Base-by-base conservation (phyloP, 768 basidiomycete species). In the Podaxis sp. region DNA sequence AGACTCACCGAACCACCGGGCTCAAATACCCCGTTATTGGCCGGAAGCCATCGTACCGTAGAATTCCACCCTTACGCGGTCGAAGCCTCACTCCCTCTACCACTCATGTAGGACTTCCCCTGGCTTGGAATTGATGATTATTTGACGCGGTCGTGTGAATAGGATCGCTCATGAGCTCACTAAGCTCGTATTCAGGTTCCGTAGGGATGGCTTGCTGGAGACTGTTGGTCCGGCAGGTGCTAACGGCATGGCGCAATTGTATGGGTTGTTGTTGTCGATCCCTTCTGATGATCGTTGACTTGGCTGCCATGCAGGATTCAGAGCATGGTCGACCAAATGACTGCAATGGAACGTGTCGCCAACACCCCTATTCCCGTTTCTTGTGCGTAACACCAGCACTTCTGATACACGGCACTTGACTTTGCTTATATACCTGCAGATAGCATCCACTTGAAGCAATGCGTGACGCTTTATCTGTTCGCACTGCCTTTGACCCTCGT, bases 361-460 rank as follows among this genome's bases (percentile, higher is more conserved):
- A 94, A 91, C 72, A 93, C 93, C 9, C 90, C 90, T 0, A 91
- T 94, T 55, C 93, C 91, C 19, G 75, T 84, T 43, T 88, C 88
- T 41, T 93, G 88, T 90, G 64, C 40, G 86, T 73, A 33, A 50
- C 33, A 33, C 57, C 40, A 29, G 55, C 24, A 50, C 8, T 5
- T 24, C 22, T 22, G 7, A 27, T 2, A 9, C 7, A 27, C 12
- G 11, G n/a, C 9, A 15, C 33, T 17, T 55, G 36, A 46, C 61
- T 50, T 47, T 53, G 43, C 38, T 38, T 36, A 66, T 54, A 7
- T 8, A 33, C 11, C 8, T 50, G 66, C 61, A 91, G 90, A 94
- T 67, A 86, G 91, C 43, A 90, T 98, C 63, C 95, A 97, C 74
- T 77, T 96, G 69, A 96, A 96, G 73, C 96, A 98, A 87, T 93